Conservation (phyloP, 106 monocot genomes). For the Acorus gramineus region DNA sequence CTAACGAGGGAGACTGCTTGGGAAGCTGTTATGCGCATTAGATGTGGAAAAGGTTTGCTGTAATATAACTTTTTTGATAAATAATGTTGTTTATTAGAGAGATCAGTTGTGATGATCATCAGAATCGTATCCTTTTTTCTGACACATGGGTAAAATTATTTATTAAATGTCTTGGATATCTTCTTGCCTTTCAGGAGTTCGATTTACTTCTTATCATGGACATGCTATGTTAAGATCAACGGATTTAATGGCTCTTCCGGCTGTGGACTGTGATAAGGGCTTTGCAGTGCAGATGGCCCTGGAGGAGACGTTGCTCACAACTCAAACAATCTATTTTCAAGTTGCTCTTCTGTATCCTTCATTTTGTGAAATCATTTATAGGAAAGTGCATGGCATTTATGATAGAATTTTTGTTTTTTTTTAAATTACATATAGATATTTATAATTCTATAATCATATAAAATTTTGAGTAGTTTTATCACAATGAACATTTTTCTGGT, state of each 20-base stretch:
- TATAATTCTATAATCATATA: no score
- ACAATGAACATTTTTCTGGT: neutral
- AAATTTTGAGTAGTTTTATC: no score
- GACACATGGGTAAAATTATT: no score
- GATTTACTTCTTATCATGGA: conserved; percentile 91
- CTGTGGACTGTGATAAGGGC: conserved; percentile 97
- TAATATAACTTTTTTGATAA: no score
- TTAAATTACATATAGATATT: no score
- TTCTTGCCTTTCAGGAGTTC: conserved; percentile 57
- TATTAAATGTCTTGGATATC: no score
- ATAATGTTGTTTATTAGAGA: no score
- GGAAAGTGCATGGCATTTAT: no score
- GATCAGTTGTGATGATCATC: no score
- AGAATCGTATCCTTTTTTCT: no score
- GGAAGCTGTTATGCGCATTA: conserved; percentile 97
- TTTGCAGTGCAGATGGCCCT: conserved; percentile 89
- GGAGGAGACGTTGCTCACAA: conserved; percentile 86
- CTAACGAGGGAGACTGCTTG: conserved; percentile 95
- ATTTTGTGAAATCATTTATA: neutral
- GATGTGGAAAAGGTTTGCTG: conserved; percentile 86
- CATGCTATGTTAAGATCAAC: conserved; percentile 95
- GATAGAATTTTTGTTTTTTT: no score
- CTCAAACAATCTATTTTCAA: conserved; percentile 89
- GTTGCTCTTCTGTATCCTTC: conserved; percentile 97
- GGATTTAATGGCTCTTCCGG: conserved; percentile 90